A percentile compares a stretch with the other conserved stretches of the same genome.
Conservation (phyloP, 1,284 basidiomycete genomes). For the Nidula niveotomentosa region DNA sequence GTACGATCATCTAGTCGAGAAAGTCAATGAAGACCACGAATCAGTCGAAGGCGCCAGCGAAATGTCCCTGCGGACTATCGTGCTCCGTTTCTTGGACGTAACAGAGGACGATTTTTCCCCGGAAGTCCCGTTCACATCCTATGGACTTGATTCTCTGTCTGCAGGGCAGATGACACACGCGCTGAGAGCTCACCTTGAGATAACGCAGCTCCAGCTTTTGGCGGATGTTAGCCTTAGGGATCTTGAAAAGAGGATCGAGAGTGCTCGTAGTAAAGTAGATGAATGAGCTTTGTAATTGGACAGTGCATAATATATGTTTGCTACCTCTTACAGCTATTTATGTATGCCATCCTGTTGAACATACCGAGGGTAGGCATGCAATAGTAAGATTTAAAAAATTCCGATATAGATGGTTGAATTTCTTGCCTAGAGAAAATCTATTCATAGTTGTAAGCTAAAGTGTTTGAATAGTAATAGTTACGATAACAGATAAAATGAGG, state of each 20-base stretch:
- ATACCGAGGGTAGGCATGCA: too few relatives aligned
- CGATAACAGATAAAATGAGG: too few relatives aligned
- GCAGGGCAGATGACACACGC: conserved; percentile 32
- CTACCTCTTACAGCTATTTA: too few relatives aligned
- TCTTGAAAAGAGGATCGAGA: conserved; percentile 2
- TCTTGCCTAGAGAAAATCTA: too few relatives aligned
- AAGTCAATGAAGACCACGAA: not conserved
- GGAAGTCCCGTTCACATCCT: conserved; percentile 37
- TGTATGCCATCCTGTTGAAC: too few relatives aligned
- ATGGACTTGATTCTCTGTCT: conserved; percentile 39
- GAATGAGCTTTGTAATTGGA: too few relatives aligned
- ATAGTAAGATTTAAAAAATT: too few relatives aligned
- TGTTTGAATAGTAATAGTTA: too few relatives aligned
- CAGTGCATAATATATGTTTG: too few relatives aligned
- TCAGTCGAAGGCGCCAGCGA: not conserved
- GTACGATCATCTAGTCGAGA: not conserved
- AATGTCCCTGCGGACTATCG: conserved; percentile 2
- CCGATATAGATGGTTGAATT: too few relatives aligned
- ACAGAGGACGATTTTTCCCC: conserved; percentile 27
- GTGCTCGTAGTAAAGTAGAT: too few relatives aligned
- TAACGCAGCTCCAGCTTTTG: conserved; percentile 37
- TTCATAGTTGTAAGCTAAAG: too few relatives aligned
- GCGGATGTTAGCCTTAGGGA: conserved; percentile 26
- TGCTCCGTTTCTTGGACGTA: conserved; percentile 23
- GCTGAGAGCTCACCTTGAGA: conserved; percentile 24